A percentile compares a stretch with the other conserved stretches of the same genome.
phyloP scores from a whole-genome alignment of 2,329 filamentous ascomycete genomes.

The Calonectria henricotiae region DNA sequence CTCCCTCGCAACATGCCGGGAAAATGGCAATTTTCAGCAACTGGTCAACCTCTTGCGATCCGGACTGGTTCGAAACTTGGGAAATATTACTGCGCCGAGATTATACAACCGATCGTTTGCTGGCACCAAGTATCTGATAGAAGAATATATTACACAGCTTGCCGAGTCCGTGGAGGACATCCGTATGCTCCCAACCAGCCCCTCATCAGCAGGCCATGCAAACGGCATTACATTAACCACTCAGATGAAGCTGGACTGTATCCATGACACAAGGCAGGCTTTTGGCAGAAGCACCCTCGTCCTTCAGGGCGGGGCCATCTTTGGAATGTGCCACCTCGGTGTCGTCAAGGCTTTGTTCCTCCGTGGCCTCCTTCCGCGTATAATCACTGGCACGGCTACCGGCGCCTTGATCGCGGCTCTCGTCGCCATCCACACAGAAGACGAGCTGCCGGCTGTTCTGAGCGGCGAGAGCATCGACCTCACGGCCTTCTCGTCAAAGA shows the following conservation, averaged over 20 bases:
- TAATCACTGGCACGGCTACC: slow-evolving; percentile 92
- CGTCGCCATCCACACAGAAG: slow-evolving; percentile 89
- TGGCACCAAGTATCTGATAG: slow-evolving; percentile 91
- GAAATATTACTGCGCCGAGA: slow-evolving; percentile 87
- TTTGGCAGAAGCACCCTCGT: slow-evolving; percentile 91
- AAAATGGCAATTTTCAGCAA: slow-evolving; percentile 80
- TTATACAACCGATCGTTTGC: slow-evolving; percentile 90
- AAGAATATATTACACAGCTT: slow-evolving; percentile 90
- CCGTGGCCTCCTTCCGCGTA: slow-evolving; percentile 85
- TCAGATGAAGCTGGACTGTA: slow-evolving; percentile 86
- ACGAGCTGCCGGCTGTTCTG: slow-evolving; percentile 84
- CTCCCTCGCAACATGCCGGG: slow-evolving; percentile 78
- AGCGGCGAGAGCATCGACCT: slow-evolving; percentile 87
- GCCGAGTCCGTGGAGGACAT: slow-evolving; percentile 87
- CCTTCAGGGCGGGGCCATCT: slow-evolving; percentile 91
- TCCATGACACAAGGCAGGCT: slow-evolving; percentile 89
- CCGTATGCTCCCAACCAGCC: slow-evolving; percentile 74
- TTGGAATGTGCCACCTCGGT: slow-evolving; percentile 90
- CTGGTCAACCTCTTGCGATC: slow-evolving; percentile 87
- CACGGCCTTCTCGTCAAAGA: slow-evolving; percentile 77
- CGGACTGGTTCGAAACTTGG: slow-evolving; percentile 87
- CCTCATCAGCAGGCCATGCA: slow-evolving; percentile 57
- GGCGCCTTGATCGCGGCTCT: slow-evolving; percentile 92
- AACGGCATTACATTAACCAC: slow-evolving; percentile 70
- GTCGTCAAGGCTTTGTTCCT: slow-evolving; percentile 91